Conservation (phyloP, 371 early-diverging fungal species). For the Haplosporangium sp. region DNA sequence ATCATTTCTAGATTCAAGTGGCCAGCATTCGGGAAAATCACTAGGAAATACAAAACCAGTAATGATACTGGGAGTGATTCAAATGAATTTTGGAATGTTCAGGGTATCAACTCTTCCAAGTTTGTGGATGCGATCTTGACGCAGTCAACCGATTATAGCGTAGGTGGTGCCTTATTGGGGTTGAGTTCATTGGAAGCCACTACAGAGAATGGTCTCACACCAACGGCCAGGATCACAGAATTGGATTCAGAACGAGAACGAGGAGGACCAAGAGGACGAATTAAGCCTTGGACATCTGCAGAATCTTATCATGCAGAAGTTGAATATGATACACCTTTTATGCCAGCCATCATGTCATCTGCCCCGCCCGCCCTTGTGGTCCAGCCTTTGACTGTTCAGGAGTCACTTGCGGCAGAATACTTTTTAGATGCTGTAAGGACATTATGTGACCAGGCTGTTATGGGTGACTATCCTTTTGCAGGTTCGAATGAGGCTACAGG, state of each 20-base stretch:
- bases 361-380: conserved; percentile 45
- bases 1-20: not conserved
- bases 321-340: conserved; percentile 50
- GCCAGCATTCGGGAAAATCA: conserved; percentile 31
- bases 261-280: too few relatives aligned
- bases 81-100: conserved; percentile 14
- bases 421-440: conserved; percentile 48
- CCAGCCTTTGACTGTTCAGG: conserved; percentile 28
- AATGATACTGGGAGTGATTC: not conserved
- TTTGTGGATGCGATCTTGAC: conserved; percentile 22
- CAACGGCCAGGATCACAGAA: not conserved
- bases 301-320: conserved; percentile 33
- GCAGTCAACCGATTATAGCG: conserved; percentile 8
- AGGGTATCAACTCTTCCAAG: conserved; percentile 40
- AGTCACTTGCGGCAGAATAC: conserved; percentile 33
- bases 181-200: not conserved
- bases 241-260: not conserved
- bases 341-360: conserved; percentile 35
- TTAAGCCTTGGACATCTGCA: conserved; percentile 15
- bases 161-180: conserved; percentile 12
- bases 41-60: not conserved
- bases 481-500: conserved; percentile 61
- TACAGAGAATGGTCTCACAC: not conserved
- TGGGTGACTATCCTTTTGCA: conserved; percentile 68
- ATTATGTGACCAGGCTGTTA: conserved; percentile 62